Conservation (phyloP, 805 yeast species). For the Candida maesae region DNA sequence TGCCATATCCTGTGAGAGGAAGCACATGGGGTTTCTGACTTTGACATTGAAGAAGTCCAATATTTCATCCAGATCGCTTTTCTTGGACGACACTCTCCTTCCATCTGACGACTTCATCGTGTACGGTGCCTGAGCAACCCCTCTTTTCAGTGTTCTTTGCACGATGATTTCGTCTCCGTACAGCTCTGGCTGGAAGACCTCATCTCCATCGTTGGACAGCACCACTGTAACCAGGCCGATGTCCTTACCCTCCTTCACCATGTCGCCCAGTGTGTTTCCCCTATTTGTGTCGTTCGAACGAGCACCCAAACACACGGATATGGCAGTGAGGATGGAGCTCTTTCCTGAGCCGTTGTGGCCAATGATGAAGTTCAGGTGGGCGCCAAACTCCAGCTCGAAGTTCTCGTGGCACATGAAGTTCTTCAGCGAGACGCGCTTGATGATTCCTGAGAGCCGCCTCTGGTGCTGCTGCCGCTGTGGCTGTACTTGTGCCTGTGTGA, state of each 20-base stretch:
- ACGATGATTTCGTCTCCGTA: conserved; percentile 70
- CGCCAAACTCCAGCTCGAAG: conserved; percentile 71
- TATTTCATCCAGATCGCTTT: conserved; percentile 62
- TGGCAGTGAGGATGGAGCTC: conserved; percentile 82
- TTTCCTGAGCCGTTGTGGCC: conserved; percentile 94
- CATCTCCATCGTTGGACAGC: conserved; percentile 61
- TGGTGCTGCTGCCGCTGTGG: too few relatives aligned
- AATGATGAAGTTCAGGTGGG: conserved; percentile 77
- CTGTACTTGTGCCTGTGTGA: too few relatives aligned
- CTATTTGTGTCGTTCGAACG: conserved; percentile 84
- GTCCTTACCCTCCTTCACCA: conserved; percentile 73
- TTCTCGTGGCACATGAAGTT: conserved; percentile 91
- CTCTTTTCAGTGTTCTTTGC: conserved; percentile 59
- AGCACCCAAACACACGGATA: conserved; percentile 84
- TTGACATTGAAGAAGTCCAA: conserved; percentile 69
- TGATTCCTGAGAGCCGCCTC: conserved; percentile 72
- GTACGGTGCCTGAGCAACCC: conserved; percentile 48
- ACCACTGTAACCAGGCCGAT: conserved; percentile 65
- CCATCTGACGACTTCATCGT: conserved; percentile 50
- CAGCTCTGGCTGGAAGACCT: conserved; percentile 56
- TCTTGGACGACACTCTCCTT: conserved; percentile 53
- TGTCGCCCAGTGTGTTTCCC: conserved; percentile 62
- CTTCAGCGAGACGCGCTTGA: conserved; percentile 55
- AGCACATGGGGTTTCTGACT: conserved; percentile 87
- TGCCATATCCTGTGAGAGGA: conserved; percentile 91